Base-by-base conservation (phyloP, 2,329 filamentous ascomycete genomes). In the Beauveria brongniartii region DNA sequence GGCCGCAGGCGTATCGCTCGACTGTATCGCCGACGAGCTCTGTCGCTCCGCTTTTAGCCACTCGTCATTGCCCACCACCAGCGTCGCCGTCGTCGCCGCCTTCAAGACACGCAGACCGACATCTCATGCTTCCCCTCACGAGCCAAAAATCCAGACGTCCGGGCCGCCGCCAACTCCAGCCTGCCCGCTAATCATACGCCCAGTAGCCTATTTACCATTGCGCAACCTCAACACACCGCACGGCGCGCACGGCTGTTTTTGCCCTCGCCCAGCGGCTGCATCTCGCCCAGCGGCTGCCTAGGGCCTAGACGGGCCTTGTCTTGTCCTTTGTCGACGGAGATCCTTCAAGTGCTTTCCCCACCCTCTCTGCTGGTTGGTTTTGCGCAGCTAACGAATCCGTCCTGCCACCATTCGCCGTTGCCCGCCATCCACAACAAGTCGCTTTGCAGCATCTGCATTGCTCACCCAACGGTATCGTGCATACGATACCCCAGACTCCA, bases 91-190 rank as follows among this genome's bases (percentile, higher is more conserved):
- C 43, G 37, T 24, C 46, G 55, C n/a, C 44, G n/a, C 22, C 22
- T 5, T 37, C 34, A 14, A 46, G 34, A 52, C 37, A 37, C 37
- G 10, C 56, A 52, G 56, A 59, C 56, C 56, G 48, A 59, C 56
- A 53, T 53, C 56, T 59, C 56, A 34, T 46, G 56, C 56, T 51
- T 59, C 56, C 56, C 56, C 56, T 59, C 56, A 59, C 56, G 48
- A 59, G 47, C 47, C 48, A 24, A 43, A 43, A 30, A 28, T n/a
- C 18, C 48, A 34, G 24, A 59, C 26, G 18, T 47, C 48, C 48
- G 9, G 43, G 30, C 30, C 44, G 44, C 55, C 55, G 41, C 44
- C 55, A 40, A 40, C 30, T 30, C 55, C 55, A 20, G 44, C 20
- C 55, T 34, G 44, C 44, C 55, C 28, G 55, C 24, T 40, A 41